A percentile compares a stretch with the other conserved stretches of the same genome.
Evolutionary conservation across 75 land plant genomes (phyloP).

Genomic region (Sequoia sempervirens): DNA sequence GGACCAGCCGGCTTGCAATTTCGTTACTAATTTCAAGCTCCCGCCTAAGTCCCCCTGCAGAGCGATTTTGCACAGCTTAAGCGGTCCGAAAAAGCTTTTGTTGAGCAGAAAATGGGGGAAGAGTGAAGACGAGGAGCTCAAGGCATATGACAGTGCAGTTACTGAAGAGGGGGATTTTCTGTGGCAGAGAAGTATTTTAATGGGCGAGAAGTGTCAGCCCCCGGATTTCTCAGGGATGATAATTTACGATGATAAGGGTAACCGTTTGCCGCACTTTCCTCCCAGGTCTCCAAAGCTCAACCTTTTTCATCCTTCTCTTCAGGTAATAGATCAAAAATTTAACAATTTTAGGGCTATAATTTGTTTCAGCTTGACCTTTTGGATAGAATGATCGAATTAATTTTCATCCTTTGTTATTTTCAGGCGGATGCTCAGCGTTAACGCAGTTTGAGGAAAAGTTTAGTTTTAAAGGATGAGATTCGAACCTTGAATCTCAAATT

Average conservation of each 20-base stretch:
- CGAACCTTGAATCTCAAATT: no score
- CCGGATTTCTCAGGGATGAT: slow-evolving; percentile 78
- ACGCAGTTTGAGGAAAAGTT: background rate
- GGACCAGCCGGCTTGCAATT: background rate
- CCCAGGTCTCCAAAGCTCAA: background rate
- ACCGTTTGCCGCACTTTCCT: slow-evolving; percentile 30
- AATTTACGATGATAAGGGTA: slow-evolving; percentile 59
- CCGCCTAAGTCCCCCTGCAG: background rate
- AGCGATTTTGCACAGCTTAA: background rate
- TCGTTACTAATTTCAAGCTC: background rate
- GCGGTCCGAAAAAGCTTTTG: background rate
- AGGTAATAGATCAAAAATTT: background rate
- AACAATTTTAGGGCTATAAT: background rate
- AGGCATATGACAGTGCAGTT: slow-evolving; percentile 3
- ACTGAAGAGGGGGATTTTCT: slow-evolving; percentile 24
- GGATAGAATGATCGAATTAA: background rate
- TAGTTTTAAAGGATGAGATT: no score
- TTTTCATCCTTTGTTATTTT: background rate
- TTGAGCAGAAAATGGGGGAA: background rate
- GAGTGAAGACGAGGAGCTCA: background rate
- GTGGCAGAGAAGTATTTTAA: slow-evolving; percentile 69
- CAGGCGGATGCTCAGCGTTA: background rate
- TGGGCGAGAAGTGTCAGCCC: slow-evolving; percentile 72
- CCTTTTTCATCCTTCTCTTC: background rate
- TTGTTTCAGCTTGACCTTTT: background rate